Base-by-base conservation (phyloP, 805 yeast species). In the Barnettozyma vustinii region DNA sequence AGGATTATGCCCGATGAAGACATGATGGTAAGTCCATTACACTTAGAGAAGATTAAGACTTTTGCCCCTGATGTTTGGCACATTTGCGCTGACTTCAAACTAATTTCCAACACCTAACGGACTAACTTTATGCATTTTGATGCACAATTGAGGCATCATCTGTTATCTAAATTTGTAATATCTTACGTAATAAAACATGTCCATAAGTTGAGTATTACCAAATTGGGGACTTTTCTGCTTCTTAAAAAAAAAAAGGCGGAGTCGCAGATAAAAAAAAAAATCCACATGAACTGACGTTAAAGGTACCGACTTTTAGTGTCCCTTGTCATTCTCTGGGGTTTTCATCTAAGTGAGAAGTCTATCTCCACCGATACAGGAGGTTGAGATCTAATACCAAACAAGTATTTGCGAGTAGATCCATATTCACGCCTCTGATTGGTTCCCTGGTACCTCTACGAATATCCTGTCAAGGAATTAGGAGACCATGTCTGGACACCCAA, bases 51-150 rank as follows among this genome's bases (percentile, higher is more conserved):
- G 55, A 86, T 89, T 48, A 89, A 88, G 66, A 85, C 92, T 0
- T 88, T 82, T 72, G 95, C 96, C 0, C 96, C 96, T 0, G 92
- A 84, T 44, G 81, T 89, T 2, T 83, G 87, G 83, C 96, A 88
- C 56, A 68, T 86, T 2, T 86, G 87, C 42, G 69, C 75, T 3
- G 84, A 80, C 42, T 48, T 56, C 23, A 36, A 20, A 36, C 32
- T 41, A 13, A 30, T 30, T 15, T 30, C 33, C 6, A 30, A 12
- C 16, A 30, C 33, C 16, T 10, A 26, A 10, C 6, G 3, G 30
- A 26, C 13, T 12, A 26, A 26, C n/a, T n/a, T n/a, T n/a, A n/a
- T n/a, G n/a, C n/a, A n/a, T n/a, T 23, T 23, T 23, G 25, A 23
- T 23, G 25, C 25, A 8, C 8, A 23, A 23, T 23, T 8, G 8